Evolutionary conservation across 768 basidiomycete species (phyloP), one percentile per base, ranked within the genome.

Genomic region (Kwoniella shandongensis): DNA sequence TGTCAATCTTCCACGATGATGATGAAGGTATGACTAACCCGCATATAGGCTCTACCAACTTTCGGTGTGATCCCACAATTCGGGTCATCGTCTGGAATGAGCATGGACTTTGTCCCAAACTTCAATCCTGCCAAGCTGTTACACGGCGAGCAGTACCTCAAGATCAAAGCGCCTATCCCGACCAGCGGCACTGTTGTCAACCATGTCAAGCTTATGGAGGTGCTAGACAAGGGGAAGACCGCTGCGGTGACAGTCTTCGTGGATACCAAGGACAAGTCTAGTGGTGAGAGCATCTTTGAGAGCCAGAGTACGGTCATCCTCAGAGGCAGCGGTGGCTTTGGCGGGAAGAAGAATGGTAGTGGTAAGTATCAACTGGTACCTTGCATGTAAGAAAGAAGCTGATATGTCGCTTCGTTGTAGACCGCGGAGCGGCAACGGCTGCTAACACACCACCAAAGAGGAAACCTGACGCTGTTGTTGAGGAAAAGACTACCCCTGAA

Each of bases 11-110:
- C 13, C 18, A 30, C 13, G 15, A 40, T 42, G 8, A 27, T 39
- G 18, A 8, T 6, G 35, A 13, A 52, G 38, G 2, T 2, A 45
- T 42, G 3, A 1, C 12, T 1, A 42, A 42, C 22, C 23, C 20
- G 17, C 25, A 13, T 4, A 26, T 76, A 82, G 54, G 86, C 88
- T 0, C 78, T 99, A 32, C 96, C 92, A 0, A 98, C 93, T 0
- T 98, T 96, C 70, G 96, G 91, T 27, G 92, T 98, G 38, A 83
- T 98, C 56, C 94, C 96, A 15, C 91, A 91, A 73, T 90, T 98
- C 76, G 73, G 79, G 20, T 85, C 89, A 1, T 88, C 84, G 64
- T 80, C 82, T 6, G 81, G 83, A 26, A 48, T 90, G 3, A 76
- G 87, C 0, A 77, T 91, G 45, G 91, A 90, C 77, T 80, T 73